phyloP scores from a whole-genome alignment of 768 basidiomycete species.

The Mycena olivaceomarginata region DNA sequence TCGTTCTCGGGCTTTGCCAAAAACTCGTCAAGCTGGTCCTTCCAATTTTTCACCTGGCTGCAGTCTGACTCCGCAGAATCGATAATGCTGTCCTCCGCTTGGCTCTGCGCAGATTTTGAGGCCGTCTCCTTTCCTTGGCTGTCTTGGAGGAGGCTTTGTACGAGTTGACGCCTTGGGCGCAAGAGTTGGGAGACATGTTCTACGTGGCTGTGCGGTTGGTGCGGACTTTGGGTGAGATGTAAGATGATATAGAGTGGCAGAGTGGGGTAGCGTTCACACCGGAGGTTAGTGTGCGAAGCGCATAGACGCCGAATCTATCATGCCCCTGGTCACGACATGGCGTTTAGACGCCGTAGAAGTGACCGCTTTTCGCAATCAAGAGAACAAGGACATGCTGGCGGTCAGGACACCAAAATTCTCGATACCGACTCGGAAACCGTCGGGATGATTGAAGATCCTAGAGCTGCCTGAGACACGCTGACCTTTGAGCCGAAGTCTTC shows the following conservation, averaged over 20 bases:
- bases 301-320: not conserved
- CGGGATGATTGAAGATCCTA: slow-evolving; percentile 95
- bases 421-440: slow-evolving; percentile 98
- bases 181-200: not conserved
- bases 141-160: not conserved
- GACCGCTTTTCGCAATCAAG: slow-evolving; percentile 82
- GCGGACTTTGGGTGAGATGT: too few relatives aligned
- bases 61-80: not conserved
- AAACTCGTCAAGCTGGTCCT: not conserved
- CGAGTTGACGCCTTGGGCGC: not conserved
- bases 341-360: not conserved
- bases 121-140: not conserved
- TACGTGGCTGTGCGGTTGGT: not conserved
- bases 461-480: slow-evolving; percentile 86
- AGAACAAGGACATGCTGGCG: slow-evolving; percentile 88
- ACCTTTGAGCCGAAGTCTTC: not conserved
- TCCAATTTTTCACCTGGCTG: not conserved
- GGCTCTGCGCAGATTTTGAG: not conserved
- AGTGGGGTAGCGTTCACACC: not conserved
- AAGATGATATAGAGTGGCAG: not conserved
- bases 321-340: not conserved
- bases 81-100: not conserved
- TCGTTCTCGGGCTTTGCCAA: not conserved
- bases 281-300: not conserved
- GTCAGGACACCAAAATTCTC: slow-evolving; percentile 94